A percentile compares a stretch with the other conserved stretches of the same genome.
phyloP scores from a whole-genome alignment of 352 stramenopile species.

The Blastocystis sp. region DNA sequence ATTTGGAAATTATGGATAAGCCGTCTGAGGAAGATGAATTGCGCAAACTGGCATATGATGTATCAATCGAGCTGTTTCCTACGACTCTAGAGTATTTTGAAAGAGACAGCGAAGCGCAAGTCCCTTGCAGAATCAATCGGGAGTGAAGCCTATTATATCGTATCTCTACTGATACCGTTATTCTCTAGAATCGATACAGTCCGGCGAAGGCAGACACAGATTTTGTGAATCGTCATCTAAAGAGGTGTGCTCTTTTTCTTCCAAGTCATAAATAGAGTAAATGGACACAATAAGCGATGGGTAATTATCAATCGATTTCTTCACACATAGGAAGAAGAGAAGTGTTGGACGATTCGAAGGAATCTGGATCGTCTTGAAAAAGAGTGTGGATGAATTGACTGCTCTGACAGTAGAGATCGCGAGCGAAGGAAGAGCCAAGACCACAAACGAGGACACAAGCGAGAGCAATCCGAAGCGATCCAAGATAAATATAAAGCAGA shows the following conservation, averaged over 20 bases:
- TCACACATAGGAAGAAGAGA: conserved; percentile 47
- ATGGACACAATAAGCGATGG: conserved; percentile 45
- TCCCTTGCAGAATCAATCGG: not conserved
- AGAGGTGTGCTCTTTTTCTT: not conserved
- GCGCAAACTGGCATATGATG: not conserved
- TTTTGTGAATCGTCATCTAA: conserved; percentile 27
- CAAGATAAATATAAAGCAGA: conserved; percentile 31
- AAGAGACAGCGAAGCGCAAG: conserved; percentile 1
- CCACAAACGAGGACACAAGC: not conserved
- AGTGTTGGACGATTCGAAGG: conserved; percentile 49
- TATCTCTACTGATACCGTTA: not conserved
- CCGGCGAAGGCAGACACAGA: conserved; percentile 11
- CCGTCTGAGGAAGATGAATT: not conserved
- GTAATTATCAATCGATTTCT: not conserved
- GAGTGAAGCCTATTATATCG: not conserved
- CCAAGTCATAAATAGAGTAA: not conserved
- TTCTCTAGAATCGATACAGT: conserved; percentile 12
- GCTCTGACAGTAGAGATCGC: not conserved
- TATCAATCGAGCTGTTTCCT: not conserved
- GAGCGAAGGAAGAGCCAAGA: not conserved
- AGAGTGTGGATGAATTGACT: not conserved
- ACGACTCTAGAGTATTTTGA: conserved; percentile 1
- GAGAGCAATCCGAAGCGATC: not conserved
- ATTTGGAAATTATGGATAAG: not conserved
- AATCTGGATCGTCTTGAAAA: conserved; percentile 34